Percentiles rank a stretch among this genome's conserved stretches.
phyloP scores from a whole-genome alignment of 768 basidiomycete genomes.

The Gelatoporia subvermispora region DNA sequence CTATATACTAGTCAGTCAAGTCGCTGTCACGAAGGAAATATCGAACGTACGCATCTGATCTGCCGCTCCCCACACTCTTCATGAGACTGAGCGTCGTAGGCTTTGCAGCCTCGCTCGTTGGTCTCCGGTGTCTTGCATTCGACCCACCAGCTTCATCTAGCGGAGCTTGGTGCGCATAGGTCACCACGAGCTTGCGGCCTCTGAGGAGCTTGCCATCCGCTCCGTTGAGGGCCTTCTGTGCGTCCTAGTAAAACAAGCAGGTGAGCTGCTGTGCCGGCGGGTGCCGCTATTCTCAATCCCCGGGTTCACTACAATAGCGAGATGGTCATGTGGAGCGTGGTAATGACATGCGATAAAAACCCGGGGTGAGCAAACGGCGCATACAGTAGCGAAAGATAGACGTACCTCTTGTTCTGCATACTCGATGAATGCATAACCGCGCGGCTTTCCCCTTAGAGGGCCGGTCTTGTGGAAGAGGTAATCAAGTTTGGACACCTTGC shows the following conservation, averaged over 20 bases:
- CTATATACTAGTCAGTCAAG: conserved; percentile 31
- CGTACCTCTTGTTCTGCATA: conserved; percentile 76
- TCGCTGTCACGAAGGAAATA: not conserved
- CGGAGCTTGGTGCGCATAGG: conserved; percentile 84
- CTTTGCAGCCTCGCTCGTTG: conserved; percentile 51
- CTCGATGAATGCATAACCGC: conserved; percentile 94
- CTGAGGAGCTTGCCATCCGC: conserved; percentile 79
- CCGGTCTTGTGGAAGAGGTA: conserved; percentile 95
- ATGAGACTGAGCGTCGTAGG: conserved; percentile 87
- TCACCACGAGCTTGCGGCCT: conserved; percentile 87
- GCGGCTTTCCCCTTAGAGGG: conserved; percentile 81
- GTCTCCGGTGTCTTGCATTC: conserved; percentile 30
- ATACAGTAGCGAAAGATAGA: conserved; percentile 23
- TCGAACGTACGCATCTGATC: conserved; percentile 38
- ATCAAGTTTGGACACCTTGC: conserved; percentile 89
- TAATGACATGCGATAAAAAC: conserved; percentile 27
- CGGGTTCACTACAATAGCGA: conserved; percentile 15
- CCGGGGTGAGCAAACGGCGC: conserved; percentile 44
- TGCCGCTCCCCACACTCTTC: conserved; percentile 59
- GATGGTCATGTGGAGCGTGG: conserved; percentile 3
- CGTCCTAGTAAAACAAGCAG: conserved; percentile 56
- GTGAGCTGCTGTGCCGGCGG: not conserved
- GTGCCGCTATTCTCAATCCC: conserved; percentile 12
- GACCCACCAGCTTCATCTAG: conserved; percentile 22
- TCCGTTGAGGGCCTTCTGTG: conserved; percentile 65